These are phyloP conservation scores for Obelidium mucronatum DNA, from an alignment of 192 early-diverging fungal genomes.

Conservation along the genomic window DNA sequence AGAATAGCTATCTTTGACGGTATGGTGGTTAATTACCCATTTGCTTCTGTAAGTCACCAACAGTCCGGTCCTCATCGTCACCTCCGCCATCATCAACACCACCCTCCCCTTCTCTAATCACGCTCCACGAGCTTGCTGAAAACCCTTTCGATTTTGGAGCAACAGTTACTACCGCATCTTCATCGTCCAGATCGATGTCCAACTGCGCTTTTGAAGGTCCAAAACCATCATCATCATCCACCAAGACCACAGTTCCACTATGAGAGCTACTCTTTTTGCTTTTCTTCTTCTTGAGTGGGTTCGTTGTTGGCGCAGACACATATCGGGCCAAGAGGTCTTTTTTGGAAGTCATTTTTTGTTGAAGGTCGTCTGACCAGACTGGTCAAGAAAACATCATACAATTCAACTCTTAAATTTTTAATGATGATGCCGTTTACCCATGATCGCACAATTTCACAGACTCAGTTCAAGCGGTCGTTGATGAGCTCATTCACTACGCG, in stretches of 20 bases:
- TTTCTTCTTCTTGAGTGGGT: constrained; percentile 24
- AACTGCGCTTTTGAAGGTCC: background rate
- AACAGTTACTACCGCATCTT: background rate
- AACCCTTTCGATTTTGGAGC: constrained; percentile 19
- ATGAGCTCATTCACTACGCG: constrained; percentile 21
- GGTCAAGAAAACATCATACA: too few species aligned
- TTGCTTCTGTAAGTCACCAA: background rate
- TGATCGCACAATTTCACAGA: too few species aligned
- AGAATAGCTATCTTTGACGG: too few species aligned
- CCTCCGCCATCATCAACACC: too few species aligned
- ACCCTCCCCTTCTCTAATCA: too few species aligned
- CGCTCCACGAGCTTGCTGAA: constrained; percentile 34
- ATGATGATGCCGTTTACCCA: too few species aligned
- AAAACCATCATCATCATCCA: constrained; percentile 43
- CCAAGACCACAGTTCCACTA: constrained; percentile 18
- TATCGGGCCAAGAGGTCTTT: constrained; percentile 16
- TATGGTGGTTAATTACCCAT: background rate
- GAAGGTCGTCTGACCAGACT: too few species aligned
- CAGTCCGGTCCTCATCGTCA: too few species aligned
- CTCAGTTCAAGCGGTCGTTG: background rate
- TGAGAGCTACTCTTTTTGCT: constrained; percentile 34
- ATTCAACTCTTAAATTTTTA: too few species aligned
- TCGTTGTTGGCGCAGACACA: constrained; percentile 8
- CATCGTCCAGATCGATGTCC: constrained; percentile 4
- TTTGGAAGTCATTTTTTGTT: constrained; percentile 10